Base-by-base conservation (phyloP, 2,329 filamentous ascomycete species). In the Plectosphaerella plurivora region DNA sequence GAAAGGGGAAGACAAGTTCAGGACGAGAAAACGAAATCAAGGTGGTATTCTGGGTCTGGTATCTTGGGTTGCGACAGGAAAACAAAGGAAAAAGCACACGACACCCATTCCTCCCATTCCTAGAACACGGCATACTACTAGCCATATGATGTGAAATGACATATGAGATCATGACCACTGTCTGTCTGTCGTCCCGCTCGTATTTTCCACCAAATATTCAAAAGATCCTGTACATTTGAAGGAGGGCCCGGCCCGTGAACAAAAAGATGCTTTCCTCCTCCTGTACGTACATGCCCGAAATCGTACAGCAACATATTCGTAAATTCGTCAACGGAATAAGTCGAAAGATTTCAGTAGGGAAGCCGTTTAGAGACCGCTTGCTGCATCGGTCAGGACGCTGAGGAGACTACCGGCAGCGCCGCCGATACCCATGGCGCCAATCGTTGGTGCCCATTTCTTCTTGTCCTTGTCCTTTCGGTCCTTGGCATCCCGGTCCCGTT, bases 361-460 rank as follows among this genome's bases (percentile, higher is more conserved):
- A 44, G 11, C 6, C 41, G 10, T 15, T 48, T 53, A 66, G 28
- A 68, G 58, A 6, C 58, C 65, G 10, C 63, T 63, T 5, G 80
- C 81, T 24, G 81, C 82, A 61, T 86, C 81, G 4, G 78, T 75
- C 33, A 86, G 65, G 1, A 84, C 80, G 51, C 76, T 77, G 45
- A 85, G 60, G 55, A 86, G 64, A 50, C 79, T 83, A 3, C 77
- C 81, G 1, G 83, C 82, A 0, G 81, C 82, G 10, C 82, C 80
- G 4, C 82, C 82, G 28, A 86, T 78, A 1, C 82, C 78, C 5
- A 81, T 82, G 1, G 78, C 80, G 2, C 76, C 74, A 4, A 84
- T 69, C 15, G 80, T 77, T 56, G 82, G 76, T 12, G 68, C 69
- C 59, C 73, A 76, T 62, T 71, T 76, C 60, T 66, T 73, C n/a